Conservation (phyloP, 129 eudicot genomes). For the Flaveria trinervia region DNA sequence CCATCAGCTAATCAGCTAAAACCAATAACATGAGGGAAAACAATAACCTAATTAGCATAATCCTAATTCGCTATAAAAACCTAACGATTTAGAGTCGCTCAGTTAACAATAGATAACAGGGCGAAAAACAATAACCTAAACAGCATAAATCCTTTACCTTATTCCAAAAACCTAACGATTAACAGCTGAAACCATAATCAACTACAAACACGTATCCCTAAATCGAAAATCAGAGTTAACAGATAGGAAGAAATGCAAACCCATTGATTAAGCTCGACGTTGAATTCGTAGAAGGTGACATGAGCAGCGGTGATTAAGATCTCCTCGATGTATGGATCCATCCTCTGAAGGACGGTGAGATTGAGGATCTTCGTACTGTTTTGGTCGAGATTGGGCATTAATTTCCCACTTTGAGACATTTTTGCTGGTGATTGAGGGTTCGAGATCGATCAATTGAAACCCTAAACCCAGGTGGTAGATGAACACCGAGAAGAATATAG, state of each 20-base stretch:
- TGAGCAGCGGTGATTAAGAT: conserved; percentile 84
- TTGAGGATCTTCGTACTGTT: conserved; percentile 66
- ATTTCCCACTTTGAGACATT: conserved; percentile 67
- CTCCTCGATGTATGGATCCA: conserved; percentile 78
- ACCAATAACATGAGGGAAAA: background rate
- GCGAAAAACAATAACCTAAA: background rate
- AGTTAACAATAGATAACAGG: background rate
- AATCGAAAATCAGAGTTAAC: background rate
- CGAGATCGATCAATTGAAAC: conserved; percentile 23
- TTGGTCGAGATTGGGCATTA: conserved; percentile 78
- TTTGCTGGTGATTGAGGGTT: conserved; percentile 5
- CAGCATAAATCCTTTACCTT: background rate
- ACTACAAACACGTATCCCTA: too few species aligned
- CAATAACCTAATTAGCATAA: background rate
- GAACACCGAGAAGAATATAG: background rate
- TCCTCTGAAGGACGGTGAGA: conserved; percentile 71
- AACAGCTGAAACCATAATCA: too few species aligned
- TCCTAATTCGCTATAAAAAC: background rate
- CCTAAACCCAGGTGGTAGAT: conserved; percentile 26
- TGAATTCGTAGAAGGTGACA: conserved; percentile 78
- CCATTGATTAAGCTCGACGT: conserved; percentile 73
- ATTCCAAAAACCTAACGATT: background rate
- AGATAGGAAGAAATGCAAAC: background rate
- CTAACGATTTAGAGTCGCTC: background rate
- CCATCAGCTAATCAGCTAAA: background rate